Base-by-base conservation (phyloP, 192 early-diverging fungal genomes). In the Coemansia sp. region DNA sequence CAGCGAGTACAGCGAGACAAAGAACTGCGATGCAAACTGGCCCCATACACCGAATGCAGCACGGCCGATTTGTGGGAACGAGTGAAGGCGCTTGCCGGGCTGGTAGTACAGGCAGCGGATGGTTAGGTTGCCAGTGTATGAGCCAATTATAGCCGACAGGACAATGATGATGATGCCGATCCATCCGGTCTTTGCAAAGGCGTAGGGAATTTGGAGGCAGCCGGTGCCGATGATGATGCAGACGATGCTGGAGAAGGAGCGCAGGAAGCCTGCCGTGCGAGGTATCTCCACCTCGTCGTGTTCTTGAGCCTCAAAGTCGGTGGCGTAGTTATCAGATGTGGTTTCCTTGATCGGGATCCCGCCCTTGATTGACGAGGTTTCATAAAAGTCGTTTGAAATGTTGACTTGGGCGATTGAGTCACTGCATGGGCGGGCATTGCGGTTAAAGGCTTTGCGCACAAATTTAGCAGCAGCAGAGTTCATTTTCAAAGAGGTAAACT, bases 211-310 rank as follows among this genome's bases (percentile, higher is more conserved):
- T 64, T 92, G 91, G 40, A 95, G 79, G 31, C 87, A 83, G 6
- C 93, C 93, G 7, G 87, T 89, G 40, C 92, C 92, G 38, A 89
- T 88, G 13, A 93, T 85, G n/a, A 89, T 86, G 58, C 91, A 93
- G 9, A 87, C 84, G 44, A 89, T 75, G 50, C 80, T 85, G 38
- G 84, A 84, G 50, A 86, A 87, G 40, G 85, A 87, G 3, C 81
- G 55, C 61, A 81, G 6, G 23, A 81, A 75, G 8, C 78, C 78
- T 10, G 72, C 68, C 48, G 74, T 75, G 23, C 78, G 72, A 13
- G 67, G 57, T n/a, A 42, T 60, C 42, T 59, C 54, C 29, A 28
- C 52, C 10, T 7, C 59, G 2, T 56, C 11, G 31, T 61, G 50
- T 38, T 10, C 41, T 19, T 62, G 52, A 33, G 34, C 30, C 31